Percentiles rank a stretch among this genome's conserved stretches.
phyloP scores from a whole-genome alignment of 2,329 filamentous ascomycete species.

The Colletotrichum lini region DNA sequence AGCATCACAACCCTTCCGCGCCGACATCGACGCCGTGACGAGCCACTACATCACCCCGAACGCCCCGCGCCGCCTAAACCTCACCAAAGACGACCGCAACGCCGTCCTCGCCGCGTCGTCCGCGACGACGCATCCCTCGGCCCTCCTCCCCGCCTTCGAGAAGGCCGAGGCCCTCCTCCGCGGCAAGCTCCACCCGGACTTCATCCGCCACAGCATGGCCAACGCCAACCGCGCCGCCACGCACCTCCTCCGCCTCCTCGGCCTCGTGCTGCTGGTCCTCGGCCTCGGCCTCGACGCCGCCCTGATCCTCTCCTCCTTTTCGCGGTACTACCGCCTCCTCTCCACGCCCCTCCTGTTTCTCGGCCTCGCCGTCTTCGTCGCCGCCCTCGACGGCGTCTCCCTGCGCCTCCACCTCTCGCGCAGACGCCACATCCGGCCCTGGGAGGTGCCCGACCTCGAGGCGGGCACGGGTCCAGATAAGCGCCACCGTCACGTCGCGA shows the following conservation, averaged over 20 bases:
- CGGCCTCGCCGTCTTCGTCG: slow-evolving; percentile 51
- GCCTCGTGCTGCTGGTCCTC: slow-evolving; percentile 44
- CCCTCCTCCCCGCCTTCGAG: slow-evolving; percentile 56
- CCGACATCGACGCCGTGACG: slow-evolving; percentile 54
- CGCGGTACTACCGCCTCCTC: slow-evolving; percentile 48
- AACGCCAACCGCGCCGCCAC: slow-evolving; percentile 56
- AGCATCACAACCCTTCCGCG: slow-evolving; percentile 56
- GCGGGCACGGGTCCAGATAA: slow-evolving; percentile 48
- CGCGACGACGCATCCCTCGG: slow-evolving; percentile 61
- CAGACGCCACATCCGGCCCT: slow-evolving; percentile 54
- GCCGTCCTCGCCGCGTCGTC: slow-evolving; percentile 56
- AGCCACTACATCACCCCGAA: slow-evolving; percentile 56
- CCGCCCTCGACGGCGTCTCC: slow-evolving; percentile 55
- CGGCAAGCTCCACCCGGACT: slow-evolving; percentile 56
- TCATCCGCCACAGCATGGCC: slow-evolving; percentile 55
- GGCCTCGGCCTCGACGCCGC: slow-evolving; percentile 50
- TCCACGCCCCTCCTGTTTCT: slow-evolving; percentile 54
- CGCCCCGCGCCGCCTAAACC: slow-evolving; percentile 54
- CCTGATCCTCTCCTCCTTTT: slow-evolving; percentile 50
- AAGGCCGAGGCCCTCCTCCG: slow-evolving; percentile 55
- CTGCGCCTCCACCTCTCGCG: slow-evolving; percentile 51
- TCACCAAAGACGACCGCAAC: slow-evolving; percentile 55
- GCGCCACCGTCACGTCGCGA: slow-evolving; percentile 39
- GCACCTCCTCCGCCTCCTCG: slow-evolving; percentile 48
- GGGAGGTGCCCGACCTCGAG: slow-evolving; percentile 53